Evolutionary conservation across 2,329 filamentous ascomycete genomes (phyloP).

Genomic region (Colletotrichum neosansevieriae): DNA sequence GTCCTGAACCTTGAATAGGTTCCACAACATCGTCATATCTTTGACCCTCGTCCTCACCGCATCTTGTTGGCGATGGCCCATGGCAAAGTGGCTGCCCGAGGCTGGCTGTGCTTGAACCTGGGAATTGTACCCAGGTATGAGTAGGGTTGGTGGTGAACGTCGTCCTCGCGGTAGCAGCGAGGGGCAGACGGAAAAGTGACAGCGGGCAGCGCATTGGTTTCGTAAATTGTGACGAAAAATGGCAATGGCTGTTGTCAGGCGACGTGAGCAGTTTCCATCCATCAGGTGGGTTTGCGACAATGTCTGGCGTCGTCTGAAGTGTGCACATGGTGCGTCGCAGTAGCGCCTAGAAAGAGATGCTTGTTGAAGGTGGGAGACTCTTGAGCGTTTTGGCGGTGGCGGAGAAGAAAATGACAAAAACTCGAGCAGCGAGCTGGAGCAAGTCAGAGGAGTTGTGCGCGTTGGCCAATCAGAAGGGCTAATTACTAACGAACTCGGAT

Average conservation of each 20-base stretch:
- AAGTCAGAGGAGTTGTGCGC: conserved; percentile 1
- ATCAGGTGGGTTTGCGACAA: conserved; percentile 4
- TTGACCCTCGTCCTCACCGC: conserved; percentile 26
- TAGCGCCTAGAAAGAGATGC: conserved; percentile 17
- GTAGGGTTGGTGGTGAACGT: conserved; percentile 1
- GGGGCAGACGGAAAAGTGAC: not conserved
- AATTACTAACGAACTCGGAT: conserved; percentile 36
- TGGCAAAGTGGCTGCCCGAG: not conserved
- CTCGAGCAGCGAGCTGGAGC: not conserved
- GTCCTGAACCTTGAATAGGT: conserved; percentile 27
- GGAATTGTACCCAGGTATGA: conserved; percentile 2
- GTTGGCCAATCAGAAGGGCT: conserved; percentile 19
- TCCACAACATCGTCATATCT: conserved; percentile 33
- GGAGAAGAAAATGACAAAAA: conserved; percentile 13
- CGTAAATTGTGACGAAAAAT: conserved; percentile 12
- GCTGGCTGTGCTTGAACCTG: conserved; percentile 17
- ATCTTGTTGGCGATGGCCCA: conserved; percentile 16
- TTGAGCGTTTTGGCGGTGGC: conserved; percentile 19
- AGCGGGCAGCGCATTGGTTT: conserved; percentile 9
- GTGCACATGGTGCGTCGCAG: conserved; percentile 31
- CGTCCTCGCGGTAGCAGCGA: not conserved
- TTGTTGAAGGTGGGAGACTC: conserved; percentile 2
- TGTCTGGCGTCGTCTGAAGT: conserved; percentile 31
- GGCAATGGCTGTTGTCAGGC: conserved; percentile 19
- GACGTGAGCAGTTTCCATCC: conserved; percentile 3